phyloP scores from a whole-genome alignment of 768 basidiomycete genomes.

The Heimioporus sp. region DNA sequence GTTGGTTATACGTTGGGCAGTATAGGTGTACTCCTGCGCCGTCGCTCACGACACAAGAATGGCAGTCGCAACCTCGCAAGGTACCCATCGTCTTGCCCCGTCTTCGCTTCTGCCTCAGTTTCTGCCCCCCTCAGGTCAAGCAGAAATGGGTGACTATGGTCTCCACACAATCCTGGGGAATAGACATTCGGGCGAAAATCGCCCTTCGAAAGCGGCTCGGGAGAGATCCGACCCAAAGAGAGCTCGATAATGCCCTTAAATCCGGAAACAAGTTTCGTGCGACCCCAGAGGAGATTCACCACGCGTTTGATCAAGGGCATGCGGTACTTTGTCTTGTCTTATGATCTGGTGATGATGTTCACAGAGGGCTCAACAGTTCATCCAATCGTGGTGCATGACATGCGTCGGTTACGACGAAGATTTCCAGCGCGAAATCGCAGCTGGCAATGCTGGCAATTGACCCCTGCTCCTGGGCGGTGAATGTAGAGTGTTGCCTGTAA shows the following conservation, averaged over 20 bases:
- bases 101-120: no score
- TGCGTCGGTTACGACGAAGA: slow-evolving; percentile 21
- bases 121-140: slow-evolving; percentile 9
- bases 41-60: slow-evolving; percentile 11
- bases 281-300: slow-evolving; percentile 11
- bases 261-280: slow-evolving; percentile 12
- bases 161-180: slow-evolving; percentile 10
- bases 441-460: slow-evolving; percentile 7
- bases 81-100: background rate
- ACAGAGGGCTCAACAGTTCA: slow-evolving; percentile 4
- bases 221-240: slow-evolving; percentile 11
- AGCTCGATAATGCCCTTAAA: background rate
- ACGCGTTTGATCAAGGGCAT: slow-evolving; percentile 15
- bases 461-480: no score
- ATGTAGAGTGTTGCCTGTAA: no score
- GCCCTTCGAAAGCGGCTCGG: slow-evolving; percentile 13
- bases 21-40: slow-evolving; percentile 11
- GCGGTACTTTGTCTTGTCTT: slow-evolving; percentile 1
- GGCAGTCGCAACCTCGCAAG: slow-evolving; percentile 16
- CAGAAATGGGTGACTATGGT: slow-evolving; percentile 20
- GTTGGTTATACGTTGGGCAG: slow-evolving; percentile 20
- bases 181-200: slow-evolving; percentile 13
- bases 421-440: slow-evolving; percentile 18
- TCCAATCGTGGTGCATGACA: slow-evolving; percentile 17
- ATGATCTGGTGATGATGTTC: background rate